phyloP scores from a whole-genome alignment of 225 moss, liverwort and hornwort species.

The Physcomitrellopsis africana region DNA sequence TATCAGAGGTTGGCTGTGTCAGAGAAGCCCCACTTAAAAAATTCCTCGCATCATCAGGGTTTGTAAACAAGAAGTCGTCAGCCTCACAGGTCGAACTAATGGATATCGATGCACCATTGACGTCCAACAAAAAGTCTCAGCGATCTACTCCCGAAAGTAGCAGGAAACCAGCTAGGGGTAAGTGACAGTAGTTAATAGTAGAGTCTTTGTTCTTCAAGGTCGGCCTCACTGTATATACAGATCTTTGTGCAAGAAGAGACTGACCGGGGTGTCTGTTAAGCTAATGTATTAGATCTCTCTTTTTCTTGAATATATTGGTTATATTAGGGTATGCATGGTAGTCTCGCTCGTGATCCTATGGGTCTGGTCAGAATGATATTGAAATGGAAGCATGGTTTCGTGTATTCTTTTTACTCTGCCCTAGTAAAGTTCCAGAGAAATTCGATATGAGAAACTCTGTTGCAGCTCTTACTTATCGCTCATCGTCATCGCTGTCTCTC shows the following conservation, averaged over 20 bases:
- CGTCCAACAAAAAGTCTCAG: slow-evolving; percentile 52
- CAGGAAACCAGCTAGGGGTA: slow-evolving; percentile 45
- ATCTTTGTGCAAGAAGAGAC: slow-evolving; percentile 20
- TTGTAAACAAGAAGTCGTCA: slow-evolving; percentile 40
- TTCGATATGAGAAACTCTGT: too few species aligned
- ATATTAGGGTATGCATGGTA: too few species aligned
- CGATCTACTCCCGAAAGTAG: slow-evolving; percentile 49
- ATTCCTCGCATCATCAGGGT: slow-evolving; percentile 47
- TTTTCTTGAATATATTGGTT: too few species aligned
- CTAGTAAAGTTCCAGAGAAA: too few species aligned
- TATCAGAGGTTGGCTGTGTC: slow-evolving; percentile 14
- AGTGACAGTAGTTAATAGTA: slow-evolving; percentile 22
- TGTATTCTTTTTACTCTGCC: too few species aligned
- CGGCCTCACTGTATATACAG: slow-evolving; percentile 22
- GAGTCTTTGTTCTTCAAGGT: slow-evolving; percentile 15
- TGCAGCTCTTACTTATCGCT: too few species aligned
- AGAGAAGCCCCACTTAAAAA: slow-evolving; percentile 53
- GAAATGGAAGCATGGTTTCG: too few species aligned
- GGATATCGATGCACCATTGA: slow-evolving; percentile 53
- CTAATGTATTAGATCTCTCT: too few species aligned
- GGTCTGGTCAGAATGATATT: too few species aligned
- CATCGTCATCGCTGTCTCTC: too few species aligned
- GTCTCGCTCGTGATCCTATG: too few species aligned
- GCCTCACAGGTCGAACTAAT: slow-evolving; percentile 34
- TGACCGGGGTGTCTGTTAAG: slow-evolving; percentile 3